Base-by-base conservation (phyloP, 345 rosid genomes). In the Kandelia obovata region DNA sequence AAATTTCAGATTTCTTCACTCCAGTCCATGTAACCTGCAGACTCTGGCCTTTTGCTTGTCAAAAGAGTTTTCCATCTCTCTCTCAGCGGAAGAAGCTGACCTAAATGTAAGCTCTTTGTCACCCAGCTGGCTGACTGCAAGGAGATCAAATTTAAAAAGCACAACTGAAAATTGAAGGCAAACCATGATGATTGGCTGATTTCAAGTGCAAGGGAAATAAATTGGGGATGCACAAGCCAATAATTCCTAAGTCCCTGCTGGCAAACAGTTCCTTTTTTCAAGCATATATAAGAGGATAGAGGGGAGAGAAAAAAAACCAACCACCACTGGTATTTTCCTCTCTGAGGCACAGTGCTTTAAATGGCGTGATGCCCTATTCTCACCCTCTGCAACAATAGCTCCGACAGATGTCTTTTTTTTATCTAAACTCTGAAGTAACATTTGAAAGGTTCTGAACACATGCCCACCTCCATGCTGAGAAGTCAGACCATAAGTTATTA, bases 391-490 rank as follows among this genome's bases (percentile, higher is more conserved):
- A 65, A 84, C 78, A 49, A 89, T 79, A 65, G 69, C 74, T 68
- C 83, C 87, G 30, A 71, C 8, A 15, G 78, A 76, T 71, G 85
- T 65, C 73, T 77, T 87, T 61, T 73, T 77, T 32, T 62, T 37
- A 23, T 85, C 82, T 26, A 83, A 81, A 75, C 85, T 71, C 63
- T 59, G 74, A 25, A 81, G 61, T 66, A 89, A 78, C 65, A 49
- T 61, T 31, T 80, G 85, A 10, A 82, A 87, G 57, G 86, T 83
- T 77, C 68, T 79, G 76, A 83, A 86, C 47, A 84, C 85, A 57
- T 62, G 68, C 51, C 94, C 91, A 43, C 86, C 89, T 65, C 88
- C 94, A 77, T 85, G 91, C 91, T 87, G 71, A 31, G 57, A 65
- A 60, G 52, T 55, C 66, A 52, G 46, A 68, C 51, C 68, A 51